Conservation (phyloP, 495 filamentous ascomycete genomes). For the Glonium stellatum region DNA sequence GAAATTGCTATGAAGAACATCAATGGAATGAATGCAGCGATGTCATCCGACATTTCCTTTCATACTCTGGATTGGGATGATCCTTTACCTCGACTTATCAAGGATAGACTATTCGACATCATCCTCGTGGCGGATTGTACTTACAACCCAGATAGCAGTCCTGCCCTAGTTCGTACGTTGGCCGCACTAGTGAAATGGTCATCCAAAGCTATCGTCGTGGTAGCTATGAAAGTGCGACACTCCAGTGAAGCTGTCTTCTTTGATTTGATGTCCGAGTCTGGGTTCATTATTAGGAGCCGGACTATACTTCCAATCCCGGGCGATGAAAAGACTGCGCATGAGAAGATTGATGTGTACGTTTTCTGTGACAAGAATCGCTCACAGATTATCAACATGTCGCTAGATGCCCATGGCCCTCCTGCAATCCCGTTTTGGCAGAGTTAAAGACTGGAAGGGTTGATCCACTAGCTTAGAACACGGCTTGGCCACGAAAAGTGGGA, state of each 20-base stretch:
- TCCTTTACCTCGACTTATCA: conserved; percentile 35
- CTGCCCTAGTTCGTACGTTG: conserved; percentile 66
- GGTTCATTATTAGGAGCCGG: conserved; percentile 47
- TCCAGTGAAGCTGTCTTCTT: conserved; percentile 76
- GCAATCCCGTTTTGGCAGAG: too few relatives aligned
- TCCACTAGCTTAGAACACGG: too few relatives aligned
- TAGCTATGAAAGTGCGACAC: conserved; percentile 82
- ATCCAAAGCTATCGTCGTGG: conserved; percentile 52
- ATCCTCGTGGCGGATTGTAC: conserved; percentile 87
- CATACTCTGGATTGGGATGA: conserved; percentile 69
- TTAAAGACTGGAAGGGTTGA: too few relatives aligned
- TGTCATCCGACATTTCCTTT: conserved; percentile 44
- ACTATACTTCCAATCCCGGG: conserved; percentile 49
- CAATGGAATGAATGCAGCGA: conserved; percentile 38
- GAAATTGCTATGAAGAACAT: conserved; percentile 55
- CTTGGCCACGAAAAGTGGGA: too few relatives aligned
- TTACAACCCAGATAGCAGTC: conserved; percentile 80
- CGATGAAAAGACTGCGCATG: conserved; percentile 49
- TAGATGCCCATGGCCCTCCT: too few relatives aligned
- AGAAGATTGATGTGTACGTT: conserved; percentile 53
- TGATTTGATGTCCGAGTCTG: conserved; percentile 57
- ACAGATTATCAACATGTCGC: not conserved
- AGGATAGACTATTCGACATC: conserved; percentile 53
- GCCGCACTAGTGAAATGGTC: conserved; percentile 45
- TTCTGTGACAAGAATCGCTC: not conserved